A percentile compares a stretch with the other conserved stretches of the same genome.
These are phyloP conservation scores for Magnusiomyces sp. DNA, from an alignment of 1,139 yeast species.

Conservation along the genomic window DNA sequence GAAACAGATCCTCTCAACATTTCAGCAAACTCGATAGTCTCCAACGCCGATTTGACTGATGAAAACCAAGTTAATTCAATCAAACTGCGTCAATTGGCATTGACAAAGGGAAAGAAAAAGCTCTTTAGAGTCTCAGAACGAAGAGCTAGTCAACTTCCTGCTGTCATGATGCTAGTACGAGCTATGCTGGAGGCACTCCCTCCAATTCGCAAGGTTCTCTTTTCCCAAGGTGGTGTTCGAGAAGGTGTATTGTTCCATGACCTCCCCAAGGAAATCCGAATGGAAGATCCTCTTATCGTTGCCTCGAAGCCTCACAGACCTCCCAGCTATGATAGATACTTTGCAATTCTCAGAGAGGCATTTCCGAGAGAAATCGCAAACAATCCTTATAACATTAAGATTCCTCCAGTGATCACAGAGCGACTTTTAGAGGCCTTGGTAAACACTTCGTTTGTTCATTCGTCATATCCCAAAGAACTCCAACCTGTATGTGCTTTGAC, in stretches of 20 bases:
- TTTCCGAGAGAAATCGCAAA: slow-evolving; percentile 33
- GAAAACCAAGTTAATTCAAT: not conserved
- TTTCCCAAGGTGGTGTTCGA: slow-evolving; percentile 64
- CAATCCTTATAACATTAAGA: slow-evolving; percentile 23
- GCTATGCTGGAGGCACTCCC: slow-evolving; percentile 54
- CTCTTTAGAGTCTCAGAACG: slow-evolving; percentile 53
- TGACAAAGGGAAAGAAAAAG: slow-evolving; percentile 26
- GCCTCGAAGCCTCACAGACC: slow-evolving; percentile 64
- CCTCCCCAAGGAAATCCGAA: slow-evolving; percentile 44
- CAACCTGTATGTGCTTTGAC: slow-evolving; percentile 64
- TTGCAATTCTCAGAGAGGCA: slow-evolving; percentile 42
- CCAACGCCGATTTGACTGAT: too few relatives aligned
- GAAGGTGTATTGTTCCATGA: slow-evolving; percentile 60
- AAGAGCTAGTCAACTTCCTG: slow-evolving; percentile 54
- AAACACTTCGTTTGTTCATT: slow-evolving; percentile 60
- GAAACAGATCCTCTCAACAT: slow-evolving; percentile 8
- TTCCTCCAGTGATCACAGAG: slow-evolving; percentile 47
- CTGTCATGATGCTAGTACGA: slow-evolving; percentile 50
- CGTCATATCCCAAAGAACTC: slow-evolving; percentile 60
- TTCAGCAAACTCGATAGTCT: not conserved
- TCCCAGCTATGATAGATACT: slow-evolving; percentile 43
- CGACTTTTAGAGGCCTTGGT: slow-evolving; percentile 60
- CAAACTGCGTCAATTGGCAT: not conserved
- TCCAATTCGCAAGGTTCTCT: slow-evolving; percentile 48
- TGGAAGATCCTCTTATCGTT: slow-evolving; percentile 55